Conservation (phyloP, 805 yeast species). For the Maudiozyma bulderi region DNA sequence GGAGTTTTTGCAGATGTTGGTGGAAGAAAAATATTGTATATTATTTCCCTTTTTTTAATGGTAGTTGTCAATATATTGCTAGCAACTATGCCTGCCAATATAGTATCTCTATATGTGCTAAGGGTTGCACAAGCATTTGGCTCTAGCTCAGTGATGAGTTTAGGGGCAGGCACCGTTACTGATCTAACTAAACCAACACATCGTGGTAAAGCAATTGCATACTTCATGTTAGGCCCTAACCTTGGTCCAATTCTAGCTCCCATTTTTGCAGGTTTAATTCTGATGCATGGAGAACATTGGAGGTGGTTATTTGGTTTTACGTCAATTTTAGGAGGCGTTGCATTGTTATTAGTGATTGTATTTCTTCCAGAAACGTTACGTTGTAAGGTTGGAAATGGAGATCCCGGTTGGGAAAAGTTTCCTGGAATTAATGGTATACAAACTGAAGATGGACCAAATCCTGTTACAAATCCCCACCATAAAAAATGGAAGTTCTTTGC, state of each 20-base stretch:
- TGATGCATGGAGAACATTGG: constrained; percentile 65
- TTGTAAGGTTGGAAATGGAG: constrained; percentile 48
- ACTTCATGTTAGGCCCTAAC: constrained; percentile 78
- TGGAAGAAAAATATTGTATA: constrained; percentile 57
- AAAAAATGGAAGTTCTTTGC: constrained; percentile 10
- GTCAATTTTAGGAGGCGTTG: constrained; percentile 54
- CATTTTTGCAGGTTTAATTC: constrained; percentile 69
- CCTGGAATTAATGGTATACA: not conserved
- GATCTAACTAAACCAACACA: constrained; percentile 59
- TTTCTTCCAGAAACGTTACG: constrained; percentile 75
- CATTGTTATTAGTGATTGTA: constrained; percentile 41
- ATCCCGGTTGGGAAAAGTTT: constrained; percentile 20
- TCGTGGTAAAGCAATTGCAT: constrained; percentile 76
- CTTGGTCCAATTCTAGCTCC: constrained; percentile 85
- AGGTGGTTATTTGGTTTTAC: constrained; percentile 75
- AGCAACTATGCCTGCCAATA: constrained; percentile 52
- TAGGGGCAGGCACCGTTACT: constrained; percentile 85
- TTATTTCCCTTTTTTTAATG: constrained; percentile 47
- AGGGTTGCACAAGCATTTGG: constrained; percentile 71
- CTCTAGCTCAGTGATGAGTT: constrained; percentile 79
- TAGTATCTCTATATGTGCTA: constrained; percentile 59
- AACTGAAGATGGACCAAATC: not conserved
- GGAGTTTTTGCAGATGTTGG: constrained; percentile 46
- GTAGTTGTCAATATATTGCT: constrained; percentile 56
- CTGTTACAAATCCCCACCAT: not conserved